Conservation (phyloP, 768 basidiomycete species). For the Nidularia pulvinata region DNA sequence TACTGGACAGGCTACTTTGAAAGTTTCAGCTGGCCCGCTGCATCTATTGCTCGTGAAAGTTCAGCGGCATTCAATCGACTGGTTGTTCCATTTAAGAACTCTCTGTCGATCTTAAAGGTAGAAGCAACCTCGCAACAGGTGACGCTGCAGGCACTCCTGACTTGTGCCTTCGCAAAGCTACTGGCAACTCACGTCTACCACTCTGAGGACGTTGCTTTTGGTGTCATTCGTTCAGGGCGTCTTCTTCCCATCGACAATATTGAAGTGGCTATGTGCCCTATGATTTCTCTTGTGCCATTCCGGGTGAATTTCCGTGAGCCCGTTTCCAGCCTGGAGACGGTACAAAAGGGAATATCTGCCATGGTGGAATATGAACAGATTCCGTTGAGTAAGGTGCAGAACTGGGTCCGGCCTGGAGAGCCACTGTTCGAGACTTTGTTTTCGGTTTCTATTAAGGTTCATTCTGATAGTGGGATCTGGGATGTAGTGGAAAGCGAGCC, state of each 20-base stretch:
- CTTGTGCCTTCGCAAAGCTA: slow-evolving; percentile 21
- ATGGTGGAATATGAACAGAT: slow-evolving; percentile 28
- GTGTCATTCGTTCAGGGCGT: slow-evolving; percentile 31
- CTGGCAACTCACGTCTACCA: slow-evolving; percentile 20
- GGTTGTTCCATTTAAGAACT: slow-evolving; percentile 12
- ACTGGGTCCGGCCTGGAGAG: slow-evolving; percentile 26
- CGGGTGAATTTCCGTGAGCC: slow-evolving; percentile 18
- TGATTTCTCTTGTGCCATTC: slow-evolving; percentile 26
- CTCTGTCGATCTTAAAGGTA: slow-evolving; percentile 18
- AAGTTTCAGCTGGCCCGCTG: slow-evolving; percentile 19
- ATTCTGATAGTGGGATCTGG: slow-evolving; percentile 15
- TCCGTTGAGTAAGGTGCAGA: slow-evolving; percentile 25
- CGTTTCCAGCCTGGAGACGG: slow-evolving; percentile 11
- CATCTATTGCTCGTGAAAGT: slow-evolving; percentile 1
- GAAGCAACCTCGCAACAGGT: slow-evolving; percentile 20
- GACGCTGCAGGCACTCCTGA: slow-evolving; percentile 27
- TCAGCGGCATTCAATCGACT: slow-evolving; percentile 5
- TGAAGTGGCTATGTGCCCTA: slow-evolving; percentile 22
- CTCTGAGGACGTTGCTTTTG: slow-evolving; percentile 24
- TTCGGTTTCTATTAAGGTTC: slow-evolving; percentile 22
- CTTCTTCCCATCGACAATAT: slow-evolving; percentile 24
- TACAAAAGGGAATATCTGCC: slow-evolving; percentile 21
- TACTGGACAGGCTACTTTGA: slow-evolving; percentile 23
- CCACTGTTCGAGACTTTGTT: slow-evolving; percentile 26
- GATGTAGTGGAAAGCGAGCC: slow-evolving; percentile 22